These are phyloP conservation scores for Excoecaria cochinchinensis DNA, from an alignment of 345 rosid species.

Conservation along the genomic window DNA sequence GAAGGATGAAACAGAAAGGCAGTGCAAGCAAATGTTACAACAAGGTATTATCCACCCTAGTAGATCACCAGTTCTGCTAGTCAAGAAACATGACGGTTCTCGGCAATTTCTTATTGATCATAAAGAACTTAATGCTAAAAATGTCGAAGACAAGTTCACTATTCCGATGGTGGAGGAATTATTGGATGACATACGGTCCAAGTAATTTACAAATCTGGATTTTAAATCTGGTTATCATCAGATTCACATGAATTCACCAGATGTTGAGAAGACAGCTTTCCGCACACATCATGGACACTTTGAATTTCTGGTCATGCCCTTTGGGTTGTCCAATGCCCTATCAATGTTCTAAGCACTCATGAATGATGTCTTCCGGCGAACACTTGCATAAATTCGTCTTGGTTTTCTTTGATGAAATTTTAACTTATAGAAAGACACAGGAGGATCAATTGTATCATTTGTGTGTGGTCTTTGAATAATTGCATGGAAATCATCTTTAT, in stretches of 20 bases:
- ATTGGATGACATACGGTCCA: not conserved
- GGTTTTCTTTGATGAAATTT: not conserved
- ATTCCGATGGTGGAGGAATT: not conserved
- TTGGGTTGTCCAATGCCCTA: too few relatives aligned
- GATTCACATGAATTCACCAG: not conserved
- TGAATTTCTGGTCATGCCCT: not conserved
- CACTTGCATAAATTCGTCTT: not conserved
- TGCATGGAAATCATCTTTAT: not conserved
- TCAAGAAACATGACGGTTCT: not conserved
- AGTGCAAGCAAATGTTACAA: too few relatives aligned
- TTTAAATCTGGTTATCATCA: not conserved
- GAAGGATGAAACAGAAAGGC: too few relatives aligned
- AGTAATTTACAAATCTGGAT: not conserved
- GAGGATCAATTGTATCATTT: not conserved
- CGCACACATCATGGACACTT: not conserved
- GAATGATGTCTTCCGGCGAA: too few relatives aligned
- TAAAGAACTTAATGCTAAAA: not conserved
- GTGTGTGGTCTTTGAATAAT: not conserved
- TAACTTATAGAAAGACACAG: not conserved
- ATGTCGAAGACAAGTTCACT: not conserved
- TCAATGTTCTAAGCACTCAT: too few relatives aligned
- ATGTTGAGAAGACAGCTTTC: not conserved
- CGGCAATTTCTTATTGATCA: not conserved
- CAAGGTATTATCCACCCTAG: too few relatives aligned
- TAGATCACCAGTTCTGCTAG: too few relatives aligned